Base-by-base conservation (phyloP, 2,329 filamentous ascomycete species). In the Clonostachys sp. region DNA sequence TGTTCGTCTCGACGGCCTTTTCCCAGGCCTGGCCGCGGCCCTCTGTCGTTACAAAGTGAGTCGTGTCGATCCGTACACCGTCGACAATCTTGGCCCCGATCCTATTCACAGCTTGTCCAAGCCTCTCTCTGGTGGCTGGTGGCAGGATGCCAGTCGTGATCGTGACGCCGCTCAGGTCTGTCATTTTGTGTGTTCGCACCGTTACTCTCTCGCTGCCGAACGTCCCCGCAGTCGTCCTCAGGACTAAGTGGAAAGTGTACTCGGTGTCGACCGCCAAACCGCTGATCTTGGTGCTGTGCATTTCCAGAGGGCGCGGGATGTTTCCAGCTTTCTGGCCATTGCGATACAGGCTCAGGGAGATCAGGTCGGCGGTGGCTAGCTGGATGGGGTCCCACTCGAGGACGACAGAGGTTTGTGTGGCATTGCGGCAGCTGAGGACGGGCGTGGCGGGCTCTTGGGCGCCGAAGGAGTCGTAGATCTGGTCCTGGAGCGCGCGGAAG, bases 121-220 rank as follows among this genome's bases (percentile, higher is more conserved):
- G 78, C 51, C 78, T 84, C 55, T 95, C 89, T 61, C 83, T 84
- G 47, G 86, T 74, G 46, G 84, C 73, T 8, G 80, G 75, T 3
- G 91, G 88, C 67, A 99, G 78, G 56, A 96, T 80, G 45, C 94
- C 94, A 1, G 91, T 86, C 3, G 92, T 96, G 57, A 99, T 88
- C 20, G 92, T 97, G 66, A 99, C 91, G 49, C 94, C 94, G 55
- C 87, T 91, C 45, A 99, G 76, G 65, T 99, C 91, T 38, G 92
- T 97, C 91, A 99, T 96, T 75, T 96, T 96, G 74, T 99, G 94
- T 42, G 94, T 99, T 61, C 87, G 84, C 49, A 96, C 91, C 5
- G 80, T 80, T 45, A 99, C 77, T 64, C 87, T 89, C 55, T 96
- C 89, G 63, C 87, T 94, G 51, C 80, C 80, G 60, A 84, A 91